Conservation (phyloP, 257 asterid genomes). For the Galeopsis tetrahit region DNA sequence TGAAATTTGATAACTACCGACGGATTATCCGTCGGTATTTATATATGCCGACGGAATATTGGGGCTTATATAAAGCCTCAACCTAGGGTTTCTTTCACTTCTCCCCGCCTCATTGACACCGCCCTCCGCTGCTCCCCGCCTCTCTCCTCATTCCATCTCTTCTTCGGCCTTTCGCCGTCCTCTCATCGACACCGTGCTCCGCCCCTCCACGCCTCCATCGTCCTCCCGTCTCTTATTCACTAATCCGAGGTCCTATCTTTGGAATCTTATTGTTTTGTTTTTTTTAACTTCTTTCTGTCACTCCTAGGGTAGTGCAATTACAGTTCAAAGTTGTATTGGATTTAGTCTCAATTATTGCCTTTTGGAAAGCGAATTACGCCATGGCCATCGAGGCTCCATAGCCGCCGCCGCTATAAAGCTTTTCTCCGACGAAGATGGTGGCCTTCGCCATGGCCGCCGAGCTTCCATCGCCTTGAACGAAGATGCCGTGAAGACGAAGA, state of each 20-base stretch:
- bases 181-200: not conserved
- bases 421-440: too few species aligned
- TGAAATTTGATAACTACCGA: too few species aligned
- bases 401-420: too few species aligned
- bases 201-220: constrained; percentile 43
- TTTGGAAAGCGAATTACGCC: too few species aligned
- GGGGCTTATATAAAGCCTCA: too few species aligned
- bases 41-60: too few species aligned
- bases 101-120: constrained; percentile 67
- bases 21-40: too few species aligned
- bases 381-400: too few species aligned
- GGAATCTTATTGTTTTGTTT: not conserved
- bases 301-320: not conserved
- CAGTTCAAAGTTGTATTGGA: not conserved
- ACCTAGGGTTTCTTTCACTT: constrained; percentile 72
- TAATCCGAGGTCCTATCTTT: constrained; percentile 65
- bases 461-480: too few species aligned
- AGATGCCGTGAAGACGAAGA: too few species aligned
- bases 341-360: not conserved
- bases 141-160: constrained; percentile 60
- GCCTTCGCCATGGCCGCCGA: too few species aligned
- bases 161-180: constrained; percentile 44
- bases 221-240: constrained; percentile 61
- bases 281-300: constrained; percentile 1
- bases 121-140: constrained; percentile 43